Conservation (phyloP, 306 rosid genomes). For the Rubus idaeus region DNA sequence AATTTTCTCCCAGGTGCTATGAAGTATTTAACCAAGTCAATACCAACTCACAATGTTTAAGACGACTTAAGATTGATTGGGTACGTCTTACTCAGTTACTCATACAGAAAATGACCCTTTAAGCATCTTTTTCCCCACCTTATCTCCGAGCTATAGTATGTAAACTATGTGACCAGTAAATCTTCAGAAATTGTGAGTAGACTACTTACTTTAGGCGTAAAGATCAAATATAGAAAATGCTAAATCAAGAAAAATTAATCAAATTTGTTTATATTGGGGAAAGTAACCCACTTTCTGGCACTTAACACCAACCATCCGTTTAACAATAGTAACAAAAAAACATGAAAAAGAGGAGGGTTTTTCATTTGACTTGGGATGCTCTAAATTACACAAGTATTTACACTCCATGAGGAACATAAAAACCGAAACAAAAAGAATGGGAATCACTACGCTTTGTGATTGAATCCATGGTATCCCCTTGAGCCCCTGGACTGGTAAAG, state of each 20-base stretch:
- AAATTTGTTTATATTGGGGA: neutral
- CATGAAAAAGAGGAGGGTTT: neutral
- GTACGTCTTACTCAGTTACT: neutral
- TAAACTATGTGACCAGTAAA: neutral
- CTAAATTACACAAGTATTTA: conserved; percentile 38
- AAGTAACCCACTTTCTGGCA: neutral
- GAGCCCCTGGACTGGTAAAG: conserved; percentile 88
- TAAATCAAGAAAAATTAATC: conserved; percentile 6
- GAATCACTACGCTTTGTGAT: conserved; percentile 29
- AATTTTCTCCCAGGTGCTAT: neutral
- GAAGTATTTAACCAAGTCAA: no score
- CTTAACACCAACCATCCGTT: neutral
- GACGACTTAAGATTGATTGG: neutral
- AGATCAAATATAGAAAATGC: neutral
- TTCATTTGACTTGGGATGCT: conserved; percentile 7
- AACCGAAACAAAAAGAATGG: conserved; percentile 16
- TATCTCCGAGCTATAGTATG: neutral
- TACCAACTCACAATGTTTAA: neutral
- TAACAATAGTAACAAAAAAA: neutral
- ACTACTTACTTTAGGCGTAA: neutral
- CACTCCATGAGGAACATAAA: conserved; percentile 40
- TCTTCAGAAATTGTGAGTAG: neutral
- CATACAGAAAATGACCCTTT: neutral
- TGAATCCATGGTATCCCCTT: conserved; percentile 60
- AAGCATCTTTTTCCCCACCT: conserved; percentile 8